Conservation (phyloP, 108 stramenopile species). For the Cyclostephanos tholiformis region DNA sequence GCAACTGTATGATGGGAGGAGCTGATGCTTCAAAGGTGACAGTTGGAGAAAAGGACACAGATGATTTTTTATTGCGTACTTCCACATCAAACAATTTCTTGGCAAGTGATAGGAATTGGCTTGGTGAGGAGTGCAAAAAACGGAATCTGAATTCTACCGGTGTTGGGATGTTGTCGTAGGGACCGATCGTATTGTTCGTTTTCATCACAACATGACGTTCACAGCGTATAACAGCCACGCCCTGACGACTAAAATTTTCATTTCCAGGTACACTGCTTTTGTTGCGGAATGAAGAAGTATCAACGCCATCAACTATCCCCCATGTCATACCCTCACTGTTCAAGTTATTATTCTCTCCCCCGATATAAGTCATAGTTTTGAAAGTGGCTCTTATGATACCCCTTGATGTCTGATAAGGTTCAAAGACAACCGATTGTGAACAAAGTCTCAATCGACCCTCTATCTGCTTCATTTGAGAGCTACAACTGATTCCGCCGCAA, state of each 20-base stretch:
- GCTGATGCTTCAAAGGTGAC: constrained; percentile 30
- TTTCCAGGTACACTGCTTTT: background rate
- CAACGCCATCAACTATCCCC: background rate
- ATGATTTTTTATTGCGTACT: background rate
- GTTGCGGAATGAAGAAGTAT: background rate
- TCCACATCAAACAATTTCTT: constrained; percentile 55
- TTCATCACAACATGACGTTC: constrained; percentile 62
- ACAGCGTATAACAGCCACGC: constrained; percentile 34
- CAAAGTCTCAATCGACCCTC: constrained; percentile 80
- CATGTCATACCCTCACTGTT: constrained; percentile 11
- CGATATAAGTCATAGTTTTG: constrained; percentile 55
- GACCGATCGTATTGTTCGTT: constrained; percentile 63
- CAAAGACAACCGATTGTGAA: constrained; percentile 75
- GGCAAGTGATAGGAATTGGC: constrained; percentile 51
- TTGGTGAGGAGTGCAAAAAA: constrained; percentile 78
- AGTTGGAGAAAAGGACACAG: constrained; percentile 25
- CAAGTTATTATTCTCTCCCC: constrained; percentile 18
- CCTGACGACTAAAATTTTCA: background rate
- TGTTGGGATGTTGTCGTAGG: constrained; percentile 51
- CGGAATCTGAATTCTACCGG: constrained; percentile 60
- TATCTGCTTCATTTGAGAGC: constrained; percentile 58
- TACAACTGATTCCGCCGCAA: constrained; percentile 5
- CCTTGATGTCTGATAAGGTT: constrained; percentile 69
- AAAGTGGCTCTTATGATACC: constrained; percentile 76
- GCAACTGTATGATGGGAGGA: constrained; percentile 34